Conservation (phyloP, 345 rosid genomes). For the Citrus hindsii region DNA sequence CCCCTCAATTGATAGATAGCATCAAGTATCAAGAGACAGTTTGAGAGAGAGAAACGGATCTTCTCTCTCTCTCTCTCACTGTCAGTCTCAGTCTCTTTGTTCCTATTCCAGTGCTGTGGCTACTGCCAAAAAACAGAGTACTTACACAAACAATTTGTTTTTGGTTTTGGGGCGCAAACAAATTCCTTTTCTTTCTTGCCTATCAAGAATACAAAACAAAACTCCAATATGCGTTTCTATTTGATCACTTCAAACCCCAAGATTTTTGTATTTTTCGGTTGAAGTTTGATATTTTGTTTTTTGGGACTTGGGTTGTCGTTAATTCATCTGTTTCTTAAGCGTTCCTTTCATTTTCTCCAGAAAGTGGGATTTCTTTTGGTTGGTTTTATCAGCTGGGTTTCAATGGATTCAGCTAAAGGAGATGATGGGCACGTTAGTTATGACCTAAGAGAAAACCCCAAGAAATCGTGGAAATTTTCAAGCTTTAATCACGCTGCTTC, state of each 20-base stretch:
- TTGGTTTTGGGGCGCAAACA: neutral
- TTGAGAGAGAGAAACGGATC: neutral
- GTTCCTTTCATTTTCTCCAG: constrained; percentile 15
- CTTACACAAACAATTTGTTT: neutral
- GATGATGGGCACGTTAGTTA: constrained; percentile 26
- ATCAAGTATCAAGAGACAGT: neutral
- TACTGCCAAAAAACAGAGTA: neutral
- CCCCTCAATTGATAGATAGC: neutral
- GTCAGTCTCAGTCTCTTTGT: neutral
- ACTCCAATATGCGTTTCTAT: constrained; percentile 1
- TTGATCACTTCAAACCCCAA: constrained; percentile 6
- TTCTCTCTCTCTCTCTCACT: neutral
- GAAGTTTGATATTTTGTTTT: constrained; percentile 7
- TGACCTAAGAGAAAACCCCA: constrained; percentile 58
- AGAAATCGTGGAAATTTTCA: constrained; percentile 56
- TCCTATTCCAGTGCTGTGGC: neutral
- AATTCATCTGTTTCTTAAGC: constrained; percentile 27
- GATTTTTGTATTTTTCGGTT: neutral
- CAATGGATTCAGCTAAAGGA: constrained; percentile 18
- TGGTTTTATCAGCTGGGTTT: constrained; percentile 15
- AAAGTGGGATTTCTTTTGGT: neutral
- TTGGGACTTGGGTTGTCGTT: constrained; percentile 14
- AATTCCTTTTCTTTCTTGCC: neutral
- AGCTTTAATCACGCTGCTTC: constrained; percentile 7
- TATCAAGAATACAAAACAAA: neutral